Evolutionary conservation across 108 stramenopile genomes (phyloP).

Genomic region (Cyclotella choctawhatcheeana): DNA sequence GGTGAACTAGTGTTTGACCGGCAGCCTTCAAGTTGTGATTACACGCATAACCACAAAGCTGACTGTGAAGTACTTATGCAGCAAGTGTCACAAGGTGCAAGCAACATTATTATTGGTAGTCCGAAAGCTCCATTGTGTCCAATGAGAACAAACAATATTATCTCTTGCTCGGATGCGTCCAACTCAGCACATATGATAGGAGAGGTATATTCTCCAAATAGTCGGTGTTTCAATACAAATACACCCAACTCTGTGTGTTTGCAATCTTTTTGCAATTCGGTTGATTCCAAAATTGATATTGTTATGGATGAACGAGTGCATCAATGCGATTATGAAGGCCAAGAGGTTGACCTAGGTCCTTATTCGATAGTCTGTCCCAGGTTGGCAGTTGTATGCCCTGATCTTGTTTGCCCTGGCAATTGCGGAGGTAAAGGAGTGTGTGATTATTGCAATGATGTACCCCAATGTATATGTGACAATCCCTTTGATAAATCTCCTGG

Average conservation of each 20-base stretch:
- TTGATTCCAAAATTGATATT: slow-evolving; percentile 52
- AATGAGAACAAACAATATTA: slow-evolving; percentile 40
- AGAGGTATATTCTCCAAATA: slow-evolving; percentile 40
- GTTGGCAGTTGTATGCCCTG: slow-evolving; percentile 47
- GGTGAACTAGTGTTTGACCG: slow-evolving; percentile 12
- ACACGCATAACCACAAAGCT: slow-evolving; percentile 57
- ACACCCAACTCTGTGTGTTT: slow-evolving; percentile 42
- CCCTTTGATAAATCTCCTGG: slow-evolving; percentile 44
- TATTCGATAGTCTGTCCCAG: slow-evolving; percentile 41
- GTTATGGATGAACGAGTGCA: slow-evolving; percentile 37
- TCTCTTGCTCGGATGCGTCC: slow-evolving; percentile 37
- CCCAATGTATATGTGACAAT: slow-evolving; percentile 45
- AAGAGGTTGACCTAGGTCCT: slow-evolving; percentile 40
- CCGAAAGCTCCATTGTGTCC: slow-evolving; percentile 24
- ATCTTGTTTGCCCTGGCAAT: slow-evolving; percentile 50
- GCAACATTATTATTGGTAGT: background rate
- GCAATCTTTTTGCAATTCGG: slow-evolving; percentile 49
- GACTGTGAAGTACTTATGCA: slow-evolving; percentile 25
- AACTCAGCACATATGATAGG: slow-evolving; percentile 27
- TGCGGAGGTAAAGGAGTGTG: slow-evolving; percentile 56
- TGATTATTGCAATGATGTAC: slow-evolving; percentile 46
- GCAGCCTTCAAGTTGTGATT: slow-evolving; percentile 50
- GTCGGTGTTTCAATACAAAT: slow-evolving; percentile 50
- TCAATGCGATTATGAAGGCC: slow-evolving; percentile 57
- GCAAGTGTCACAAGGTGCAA: background rate